Evolutionary conservation across 1,284 basidiomycete species (phyloP).

Genomic region (Trichosporon sp.): DNA sequence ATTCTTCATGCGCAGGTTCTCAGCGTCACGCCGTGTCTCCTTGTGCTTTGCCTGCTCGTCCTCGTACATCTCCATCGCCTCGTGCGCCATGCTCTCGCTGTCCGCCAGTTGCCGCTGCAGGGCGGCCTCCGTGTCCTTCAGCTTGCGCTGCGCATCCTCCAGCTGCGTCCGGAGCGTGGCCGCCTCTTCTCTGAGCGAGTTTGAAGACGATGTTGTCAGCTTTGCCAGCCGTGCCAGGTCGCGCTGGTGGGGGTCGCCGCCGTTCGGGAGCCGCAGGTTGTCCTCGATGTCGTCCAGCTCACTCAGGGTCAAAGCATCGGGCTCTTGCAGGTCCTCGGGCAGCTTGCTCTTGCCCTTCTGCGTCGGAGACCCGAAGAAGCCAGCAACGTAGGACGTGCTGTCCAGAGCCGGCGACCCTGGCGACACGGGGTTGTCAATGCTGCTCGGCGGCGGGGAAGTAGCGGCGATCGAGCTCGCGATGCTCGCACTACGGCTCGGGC

Average conservation of each 20-base stretch:
- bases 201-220: background rate
- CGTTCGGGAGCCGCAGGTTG: background rate
- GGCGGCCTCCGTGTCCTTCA: slow-evolving; percentile 67
- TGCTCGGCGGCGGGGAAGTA: background rate
- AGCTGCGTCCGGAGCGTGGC: slow-evolving; percentile 62
- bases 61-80: slow-evolving; percentile 5
- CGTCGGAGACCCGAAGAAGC: background rate
- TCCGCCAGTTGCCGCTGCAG: slow-evolving; percentile 53
- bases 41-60: slow-evolving; percentile 5
- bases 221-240: background rate
- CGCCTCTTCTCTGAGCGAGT: background rate
- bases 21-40: background rate
- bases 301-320: background rate
- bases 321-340: background rate
- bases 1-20: background rate
- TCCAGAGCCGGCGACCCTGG: slow-evolving; percentile 30
- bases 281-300: background rate
- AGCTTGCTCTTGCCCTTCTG: background rate
- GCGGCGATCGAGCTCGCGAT: slow-evolving; percentile 6
- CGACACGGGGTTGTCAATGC: slow-evolving; percentile 22
- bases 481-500: background rate
- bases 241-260: background rate
- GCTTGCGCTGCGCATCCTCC: slow-evolving; percentile 62
- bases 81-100: slow-evolving; percentile 3
- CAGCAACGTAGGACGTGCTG: slow-evolving; percentile 29